Conservation (phyloP, 2,329 filamentous ascomycete species). For the Xylariales sp. region DNA sequence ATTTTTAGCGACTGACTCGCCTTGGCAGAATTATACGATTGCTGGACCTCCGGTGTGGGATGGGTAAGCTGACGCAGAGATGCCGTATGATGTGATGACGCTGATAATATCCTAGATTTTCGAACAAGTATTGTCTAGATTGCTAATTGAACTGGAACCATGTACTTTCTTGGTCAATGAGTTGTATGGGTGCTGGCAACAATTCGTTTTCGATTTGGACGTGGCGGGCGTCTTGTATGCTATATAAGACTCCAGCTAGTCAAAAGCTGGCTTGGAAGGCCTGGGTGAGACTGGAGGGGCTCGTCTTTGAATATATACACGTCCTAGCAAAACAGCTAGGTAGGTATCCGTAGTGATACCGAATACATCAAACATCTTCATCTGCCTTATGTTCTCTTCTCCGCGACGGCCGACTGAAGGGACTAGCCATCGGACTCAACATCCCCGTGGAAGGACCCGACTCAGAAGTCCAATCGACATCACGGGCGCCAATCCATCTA, state of each 20-base stretch:
- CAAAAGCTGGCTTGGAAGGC: neutral
- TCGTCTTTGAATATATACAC: neutral
- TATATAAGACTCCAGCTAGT: neutral
- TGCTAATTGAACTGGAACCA: slow-evolving; percentile 18
- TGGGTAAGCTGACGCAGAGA: slow-evolving; percentile 44
- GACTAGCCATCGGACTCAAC: slow-evolving; percentile 45
- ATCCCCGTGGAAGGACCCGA: slow-evolving; percentile 44
- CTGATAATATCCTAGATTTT: slow-evolving; percentile 27
- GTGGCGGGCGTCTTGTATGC: neutral
- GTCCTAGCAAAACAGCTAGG: neutral
- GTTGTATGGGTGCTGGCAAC: neutral
- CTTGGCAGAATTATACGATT: slow-evolving; percentile 52
- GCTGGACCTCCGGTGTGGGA: slow-evolving; percentile 55
- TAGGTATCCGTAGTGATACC: neutral
- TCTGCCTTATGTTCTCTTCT: slow-evolving; percentile 42
- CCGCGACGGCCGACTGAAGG: slow-evolving; percentile 40
- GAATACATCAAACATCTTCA: slow-evolving; percentile 24
- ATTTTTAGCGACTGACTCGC: neutral
- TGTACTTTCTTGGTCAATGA: neutral
- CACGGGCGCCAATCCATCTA: slow-evolving; percentile 39
- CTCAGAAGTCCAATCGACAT: slow-evolving; percentile 40
- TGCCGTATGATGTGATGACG: neutral
- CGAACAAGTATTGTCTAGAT: slow-evolving; percentile 39
- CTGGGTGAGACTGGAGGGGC: too few relatives aligned
- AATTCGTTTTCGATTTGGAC: neutral